Evolutionary conservation across 345 rosid species (phyloP).

Genomic region (Heritiera littoralis): DNA sequence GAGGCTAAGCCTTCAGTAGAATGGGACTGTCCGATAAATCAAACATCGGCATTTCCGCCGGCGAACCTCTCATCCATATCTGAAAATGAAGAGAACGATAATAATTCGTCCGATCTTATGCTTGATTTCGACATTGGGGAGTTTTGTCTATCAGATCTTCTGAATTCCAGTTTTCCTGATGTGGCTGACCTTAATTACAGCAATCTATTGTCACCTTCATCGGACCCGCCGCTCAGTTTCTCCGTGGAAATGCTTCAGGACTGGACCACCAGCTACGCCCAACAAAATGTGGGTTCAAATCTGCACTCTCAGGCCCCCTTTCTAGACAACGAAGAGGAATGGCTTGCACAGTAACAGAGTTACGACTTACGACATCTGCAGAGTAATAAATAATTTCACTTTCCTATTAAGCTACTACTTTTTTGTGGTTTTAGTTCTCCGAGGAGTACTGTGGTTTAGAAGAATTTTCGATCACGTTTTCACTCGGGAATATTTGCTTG

Average conservation of each 20-base stretch:
- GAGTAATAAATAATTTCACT: no score
- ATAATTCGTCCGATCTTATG: conserved; percentile 1
- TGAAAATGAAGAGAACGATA: not conserved
- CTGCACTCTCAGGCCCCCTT: not conserved
- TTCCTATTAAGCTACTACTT: not conserved
- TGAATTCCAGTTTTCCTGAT: conserved; percentile 35
- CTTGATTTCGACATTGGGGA: conserved; percentile 39
- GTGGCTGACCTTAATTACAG: not conserved
- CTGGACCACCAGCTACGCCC: not conserved
- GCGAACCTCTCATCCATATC: not conserved
- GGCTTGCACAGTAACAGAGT: no score
- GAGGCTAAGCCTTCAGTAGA: not conserved
- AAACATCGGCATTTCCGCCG: not conserved
- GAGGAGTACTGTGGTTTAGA: not conserved
- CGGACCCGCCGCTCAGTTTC: conserved; percentile 6
- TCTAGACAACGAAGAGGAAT: not conserved
- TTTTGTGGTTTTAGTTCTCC: not conserved
- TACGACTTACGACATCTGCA: not conserved
- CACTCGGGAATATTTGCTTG: not conserved
- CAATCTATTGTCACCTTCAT: conserved; percentile 7
- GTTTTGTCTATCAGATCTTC: conserved; percentile 31
- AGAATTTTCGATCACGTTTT: not conserved
- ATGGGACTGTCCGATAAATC: not conserved
- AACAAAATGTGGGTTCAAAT: conserved; percentile 6
- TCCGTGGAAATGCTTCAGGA: conserved; percentile 3